Base-by-base conservation (phyloP, 495 filamentous ascomycete genomes). In the Tuber melanosporum region DNA sequence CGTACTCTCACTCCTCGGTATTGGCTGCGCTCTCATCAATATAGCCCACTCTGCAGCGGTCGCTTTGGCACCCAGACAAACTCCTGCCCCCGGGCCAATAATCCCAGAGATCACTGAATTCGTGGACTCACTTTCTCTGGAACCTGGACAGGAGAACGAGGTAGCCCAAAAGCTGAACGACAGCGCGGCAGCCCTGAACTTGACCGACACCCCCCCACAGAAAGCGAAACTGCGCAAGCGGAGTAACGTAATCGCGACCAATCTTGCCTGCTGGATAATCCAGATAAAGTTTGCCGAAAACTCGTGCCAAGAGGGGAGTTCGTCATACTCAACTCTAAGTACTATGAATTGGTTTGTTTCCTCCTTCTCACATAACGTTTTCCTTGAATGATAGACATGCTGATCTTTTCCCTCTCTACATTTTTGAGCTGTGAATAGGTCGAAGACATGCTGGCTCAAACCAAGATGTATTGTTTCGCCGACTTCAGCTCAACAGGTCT, bases 391-490 rank as follows among this genome's bases (percentile, higher is more conserved):
- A 66, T 32, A 66, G 57, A 7, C 14, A 19, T 66, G 57, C 57
- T 66, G 26, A 66, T 66, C 57, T 66, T 62, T 19, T 49, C 6
- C 20, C 22, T 10, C 42, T 57, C 26, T 14, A 32, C 26, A 36
- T 66, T 66, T 66, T 26, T 36, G 57, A 26, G 57, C 57, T 66
- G 20, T 20, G 45, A 1, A 7, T 36, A 74, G 78, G 78, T 44
- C 75, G 26, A 71, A 76, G 26, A 46, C 75, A 73, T 76, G 75
- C 71, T 76, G 75, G 75, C 39, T 73, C n/a, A 39, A 26, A 0
- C 86, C 88, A 1, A 70, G 78, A 9, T 89, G 87, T 80, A 84
- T 87, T 75, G 83, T 88, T 32, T 75, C 84, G 9, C 87, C 87
- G 7, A 71, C 66, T 3, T 82, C 47, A 1, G 74, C 85, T 6